Percentiles rank a stretch among this genome's conserved stretches.
phyloP scores from a whole-genome alignment of 129 eudicot genomes.

The Deinandra increscens region DNA sequence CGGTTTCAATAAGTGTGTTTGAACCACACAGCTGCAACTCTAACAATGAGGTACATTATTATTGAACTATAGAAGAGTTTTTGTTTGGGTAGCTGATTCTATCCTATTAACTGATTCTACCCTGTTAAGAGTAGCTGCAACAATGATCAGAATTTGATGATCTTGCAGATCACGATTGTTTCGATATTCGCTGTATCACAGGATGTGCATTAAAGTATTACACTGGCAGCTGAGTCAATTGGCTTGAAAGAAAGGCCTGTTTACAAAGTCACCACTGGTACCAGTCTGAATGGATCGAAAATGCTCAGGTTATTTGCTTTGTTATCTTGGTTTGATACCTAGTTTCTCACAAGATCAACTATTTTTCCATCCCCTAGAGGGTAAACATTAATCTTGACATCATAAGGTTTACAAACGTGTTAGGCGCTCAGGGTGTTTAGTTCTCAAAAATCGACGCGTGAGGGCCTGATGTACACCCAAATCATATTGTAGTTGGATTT shows the following conservation, averaged over 20 bases:
- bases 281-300: slow-evolving; percentile 80
- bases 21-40: slow-evolving; percentile 40
- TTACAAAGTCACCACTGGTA: slow-evolving; percentile 61
- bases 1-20: slow-evolving; percentile 78
- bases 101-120: background rate
- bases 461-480: too few species aligned
- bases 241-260: slow-evolving; percentile 67
- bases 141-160: too few species aligned
- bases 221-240: slow-evolving; percentile 69
- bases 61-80: background rate
- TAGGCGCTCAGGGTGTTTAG: too few species aligned
- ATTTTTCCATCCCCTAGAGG: too few species aligned
- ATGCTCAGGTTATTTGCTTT: slow-evolving; percentile 49
- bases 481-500: too few species aligned
- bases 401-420: too few species aligned
- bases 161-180: slow-evolving; percentile 66
- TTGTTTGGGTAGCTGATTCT: too few species aligned
- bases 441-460: too few species aligned
- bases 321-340: background rate
- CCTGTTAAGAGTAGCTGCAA: too few species aligned
- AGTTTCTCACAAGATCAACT: background rate
- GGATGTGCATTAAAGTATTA: slow-evolving; percentile 65
- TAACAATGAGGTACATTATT: slow-evolving; percentile 51
- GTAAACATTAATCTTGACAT: too few species aligned
- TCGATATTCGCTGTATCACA: slow-evolving; percentile 58